phyloP scores from a whole-genome alignment of 495 filamentous ascomycete species.

The Neurospora hispaniola region DNA sequence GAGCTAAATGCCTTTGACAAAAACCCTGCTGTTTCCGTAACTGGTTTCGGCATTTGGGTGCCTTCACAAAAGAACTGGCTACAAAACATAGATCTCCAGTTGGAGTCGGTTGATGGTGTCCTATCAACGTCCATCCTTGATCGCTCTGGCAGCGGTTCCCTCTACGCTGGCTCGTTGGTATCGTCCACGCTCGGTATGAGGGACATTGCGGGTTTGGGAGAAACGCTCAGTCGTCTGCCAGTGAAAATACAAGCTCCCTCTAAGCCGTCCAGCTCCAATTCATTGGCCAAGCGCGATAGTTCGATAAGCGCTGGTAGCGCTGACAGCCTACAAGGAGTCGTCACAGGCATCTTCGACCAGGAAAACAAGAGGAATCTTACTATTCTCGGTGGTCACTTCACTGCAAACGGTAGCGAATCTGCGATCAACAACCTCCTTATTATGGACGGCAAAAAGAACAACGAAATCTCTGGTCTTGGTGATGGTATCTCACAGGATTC shows the following conservation, averaged over 20 bases:
- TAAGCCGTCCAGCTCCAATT: conserved; percentile 16
- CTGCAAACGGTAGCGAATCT: conserved; percentile 55
- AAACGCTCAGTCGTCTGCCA: conserved; percentile 48
- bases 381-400: conserved; percentile 82
- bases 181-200: conserved; percentile 57
- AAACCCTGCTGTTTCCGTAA: conserved; percentile 47
- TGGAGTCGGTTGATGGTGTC: conserved; percentile 55
- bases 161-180: conserved; percentile 70
- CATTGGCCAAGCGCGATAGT: conserved; percentile 47
- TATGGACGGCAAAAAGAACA: conserved; percentile 46
- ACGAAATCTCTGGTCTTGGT: conserved; percentile 60
- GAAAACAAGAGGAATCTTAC: conserved; percentile 64
- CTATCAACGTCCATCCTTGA: conserved; percentile 54
- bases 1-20: conserved; percentile 54
- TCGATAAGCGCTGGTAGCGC: conserved; percentile 31
- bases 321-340: conserved; percentile 49
- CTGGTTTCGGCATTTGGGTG: conserved; percentile 90
- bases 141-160: conserved; percentile 46
- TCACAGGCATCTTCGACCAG: conserved; percentile 67
- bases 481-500: conserved; percentile 58
- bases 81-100: conserved; percentile 59
- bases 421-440: conserved; percentile 68
- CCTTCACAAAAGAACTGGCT: conserved; percentile 83
- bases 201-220: conserved; percentile 55
- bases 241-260: conserved; percentile 42